A percentile compares a stretch with the other conserved stretches of the same genome.
These are phyloP conservation scores for Cercospora canescens DNA, from an alignment of 2,329 filamentous ascomycete genomes.

Conservation along the genomic window DNA sequence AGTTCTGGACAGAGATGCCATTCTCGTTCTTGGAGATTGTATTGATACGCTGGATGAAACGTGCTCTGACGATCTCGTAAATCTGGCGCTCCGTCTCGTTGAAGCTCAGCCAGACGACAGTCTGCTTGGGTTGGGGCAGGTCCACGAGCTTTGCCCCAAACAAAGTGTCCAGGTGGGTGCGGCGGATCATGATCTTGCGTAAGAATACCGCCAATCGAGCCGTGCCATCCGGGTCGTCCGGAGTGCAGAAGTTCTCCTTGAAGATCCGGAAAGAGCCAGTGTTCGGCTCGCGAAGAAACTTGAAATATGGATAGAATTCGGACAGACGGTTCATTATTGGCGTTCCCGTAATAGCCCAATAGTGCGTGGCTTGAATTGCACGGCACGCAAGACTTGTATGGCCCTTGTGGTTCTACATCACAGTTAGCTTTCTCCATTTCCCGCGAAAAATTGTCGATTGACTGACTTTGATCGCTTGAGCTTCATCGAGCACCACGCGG, in stretches of 20 bases:
- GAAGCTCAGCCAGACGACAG: slow-evolving; percentile 49
- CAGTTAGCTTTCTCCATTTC: not conserved
- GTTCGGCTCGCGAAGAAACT: slow-evolving; percentile 44
- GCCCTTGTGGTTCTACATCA: slow-evolving; percentile 42
- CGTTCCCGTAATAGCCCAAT: slow-evolving; percentile 48
- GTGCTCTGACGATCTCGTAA: slow-evolving; percentile 53
- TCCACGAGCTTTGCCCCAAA: slow-evolving; percentile 56
- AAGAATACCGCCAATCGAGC: slow-evolving; percentile 42
- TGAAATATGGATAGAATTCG: slow-evolving; percentile 45
- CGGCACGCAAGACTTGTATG: slow-evolving; percentile 49
- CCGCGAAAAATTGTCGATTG: not conserved
- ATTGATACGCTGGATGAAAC: slow-evolving; percentile 48
- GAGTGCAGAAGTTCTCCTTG: slow-evolving; percentile 44
- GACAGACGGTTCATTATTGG: slow-evolving; percentile 39
- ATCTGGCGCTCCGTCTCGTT: slow-evolving; percentile 54
- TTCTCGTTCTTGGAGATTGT: slow-evolving; percentile 24
- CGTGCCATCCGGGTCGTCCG: slow-evolving; percentile 32
- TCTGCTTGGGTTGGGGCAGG: slow-evolving; percentile 51
- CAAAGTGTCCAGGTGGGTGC: slow-evolving; percentile 56
- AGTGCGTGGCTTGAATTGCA: slow-evolving; percentile 39
- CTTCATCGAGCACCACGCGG: slow-evolving; percentile 78
- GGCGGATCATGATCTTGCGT: slow-evolving; percentile 53
- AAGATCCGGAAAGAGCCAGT: slow-evolving; percentile 45
- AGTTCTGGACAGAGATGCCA: slow-evolving; percentile 35
- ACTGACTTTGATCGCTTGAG: slow-evolving; percentile 82